Evolutionary conservation across 345 rosid species (phyloP).

Genomic region (Aquilaria malaccensis): DNA sequence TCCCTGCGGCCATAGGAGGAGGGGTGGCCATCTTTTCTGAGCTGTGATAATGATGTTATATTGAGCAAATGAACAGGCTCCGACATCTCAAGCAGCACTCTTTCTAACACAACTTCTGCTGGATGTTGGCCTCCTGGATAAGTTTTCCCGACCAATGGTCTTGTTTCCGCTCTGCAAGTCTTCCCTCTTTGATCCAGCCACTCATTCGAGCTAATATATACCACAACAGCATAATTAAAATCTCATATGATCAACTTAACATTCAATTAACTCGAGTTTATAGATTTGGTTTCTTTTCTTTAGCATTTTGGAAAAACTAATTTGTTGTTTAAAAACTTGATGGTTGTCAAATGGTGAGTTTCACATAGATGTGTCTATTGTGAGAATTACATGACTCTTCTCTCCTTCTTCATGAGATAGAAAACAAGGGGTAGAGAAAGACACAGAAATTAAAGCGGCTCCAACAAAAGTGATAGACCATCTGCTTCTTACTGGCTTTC

Average conservation of each 20-base stretch:
- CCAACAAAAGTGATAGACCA: too few species aligned
- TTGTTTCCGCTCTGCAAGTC: conserved; percentile 26
- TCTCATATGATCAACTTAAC: not conserved
- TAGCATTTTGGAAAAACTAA: too few species aligned
- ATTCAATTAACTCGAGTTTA: not conserved
- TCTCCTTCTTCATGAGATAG: too few species aligned
- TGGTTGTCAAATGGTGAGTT: too few species aligned
- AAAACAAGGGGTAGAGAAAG: not conserved
- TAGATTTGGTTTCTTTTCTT: too few species aligned
- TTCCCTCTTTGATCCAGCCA: conserved; percentile 21
- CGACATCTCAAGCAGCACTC: conserved; percentile 16
- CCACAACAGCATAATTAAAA: not conserved
- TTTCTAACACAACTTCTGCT: conserved; percentile 22
- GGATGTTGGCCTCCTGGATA: conserved; percentile 24
- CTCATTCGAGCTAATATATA: conserved; percentile 19
- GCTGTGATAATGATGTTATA: conserved; percentile 28
- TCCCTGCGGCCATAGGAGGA: conserved; percentile 31
- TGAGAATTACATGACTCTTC: too few species aligned
- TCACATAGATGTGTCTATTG: too few species aligned
- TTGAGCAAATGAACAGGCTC: conserved; percentile 36
- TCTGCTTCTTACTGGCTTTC: too few species aligned
- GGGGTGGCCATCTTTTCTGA: conserved; percentile 46
- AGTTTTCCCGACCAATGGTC: conserved; percentile 9
- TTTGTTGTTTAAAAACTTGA: too few species aligned
- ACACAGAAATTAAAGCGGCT: too few species aligned